These are phyloP conservation scores for Chernovozyma sophiae-reginae DNA, from an alignment of 1,139 yeast genomes.

Conservation along the genomic window DNA sequence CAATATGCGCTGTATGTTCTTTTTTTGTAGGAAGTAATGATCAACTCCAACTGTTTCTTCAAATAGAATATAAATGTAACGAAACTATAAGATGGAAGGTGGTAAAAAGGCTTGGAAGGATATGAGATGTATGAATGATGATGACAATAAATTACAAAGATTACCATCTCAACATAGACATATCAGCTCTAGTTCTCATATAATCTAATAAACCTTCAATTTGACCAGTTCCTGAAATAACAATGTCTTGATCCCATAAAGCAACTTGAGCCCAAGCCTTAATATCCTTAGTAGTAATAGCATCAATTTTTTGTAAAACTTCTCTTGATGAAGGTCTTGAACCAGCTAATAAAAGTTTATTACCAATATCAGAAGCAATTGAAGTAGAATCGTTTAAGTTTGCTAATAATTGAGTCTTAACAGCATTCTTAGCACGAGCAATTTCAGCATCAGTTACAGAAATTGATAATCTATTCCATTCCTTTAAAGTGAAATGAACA, in stretches of 20 bases:
- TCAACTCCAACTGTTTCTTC: background rate
- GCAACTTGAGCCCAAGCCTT: constrained; percentile 70
- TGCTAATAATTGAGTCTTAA: constrained; percentile 57
- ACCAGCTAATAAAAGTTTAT: constrained; percentile 56
- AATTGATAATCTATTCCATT: constrained; percentile 80
- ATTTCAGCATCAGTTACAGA: constrained; percentile 75
- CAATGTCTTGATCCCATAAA: constrained; percentile 83
- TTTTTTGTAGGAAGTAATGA: too few species aligned
- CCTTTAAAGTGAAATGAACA: constrained; percentile 72
- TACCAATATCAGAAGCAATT: constrained; percentile 56
- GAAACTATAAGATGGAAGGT: background rate
- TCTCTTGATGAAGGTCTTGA: constrained; percentile 59
- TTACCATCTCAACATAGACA: constrained; percentile 83
- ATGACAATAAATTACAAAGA: too few species aligned
- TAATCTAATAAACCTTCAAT: constrained; percentile 79
- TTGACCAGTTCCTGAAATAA: constrained; percentile 78
- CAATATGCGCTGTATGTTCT: constrained; percentile 2
- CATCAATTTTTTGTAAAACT: constrained; percentile 58
- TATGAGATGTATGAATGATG: constrained; percentile 12
- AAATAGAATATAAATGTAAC: background rate
- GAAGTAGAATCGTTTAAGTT: constrained; percentile 44
- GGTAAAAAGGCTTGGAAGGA: background rate
- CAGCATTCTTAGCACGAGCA: constrained; percentile 68
- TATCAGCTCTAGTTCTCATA: constrained; percentile 80
- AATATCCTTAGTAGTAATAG: constrained; percentile 55